Base-by-base conservation (phyloP, 2,329 filamentous ascomycete species). In the Ascochyta lentis region DNA sequence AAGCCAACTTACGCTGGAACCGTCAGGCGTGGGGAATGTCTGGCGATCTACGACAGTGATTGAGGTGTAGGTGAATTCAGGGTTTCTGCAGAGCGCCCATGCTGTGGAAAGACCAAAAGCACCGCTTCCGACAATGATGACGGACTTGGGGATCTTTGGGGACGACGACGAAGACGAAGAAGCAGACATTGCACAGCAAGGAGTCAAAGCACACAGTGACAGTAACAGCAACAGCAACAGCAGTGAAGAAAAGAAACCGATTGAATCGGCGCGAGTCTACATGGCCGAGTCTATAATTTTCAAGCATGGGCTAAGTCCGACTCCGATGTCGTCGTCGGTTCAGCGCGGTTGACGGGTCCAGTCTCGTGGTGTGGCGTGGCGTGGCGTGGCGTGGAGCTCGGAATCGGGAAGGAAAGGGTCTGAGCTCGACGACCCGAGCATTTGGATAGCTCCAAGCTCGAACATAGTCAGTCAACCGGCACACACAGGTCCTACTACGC, bases 101-200 rank as follows among this genome's bases (percentile, higher is more conserved):
- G 92, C 90, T 22, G 87, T 89, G 7, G 84, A 84, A 49, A 89
- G 77, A 27, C 83, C 83, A 58, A 85, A 85, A 40, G 83, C 81
- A 43, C 83, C 83, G 26, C 81, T 79, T 53, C 80, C 80, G 34
- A 83, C 67, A 54, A 83, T 81, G 26, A 83, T 69, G 49, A 82
- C 71, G 8, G 78, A 79, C 16, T 77, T 76, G 22, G 80, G 79
- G 38, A 66, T 60, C 42, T 65, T 49, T 38, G 47, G 38, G 15
- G 52, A 44, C n/a, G 51, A 45, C 33, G 58, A 49, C 5, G 42
- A 43, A 29, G 45, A 54, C 26, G 51, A 9, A 2, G 51, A 16
- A 43, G 66, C 62, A 35, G 63, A 60, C 68, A 72, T 71, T 55
- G 48, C 47, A 49, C 47, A 51, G n/a, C 35, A 42, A 33, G 31